These are phyloP conservation scores for Malassezia slooffiae DNA, from an alignment of 1,284 basidiomycete species.

Conservation along the genomic window DNA sequence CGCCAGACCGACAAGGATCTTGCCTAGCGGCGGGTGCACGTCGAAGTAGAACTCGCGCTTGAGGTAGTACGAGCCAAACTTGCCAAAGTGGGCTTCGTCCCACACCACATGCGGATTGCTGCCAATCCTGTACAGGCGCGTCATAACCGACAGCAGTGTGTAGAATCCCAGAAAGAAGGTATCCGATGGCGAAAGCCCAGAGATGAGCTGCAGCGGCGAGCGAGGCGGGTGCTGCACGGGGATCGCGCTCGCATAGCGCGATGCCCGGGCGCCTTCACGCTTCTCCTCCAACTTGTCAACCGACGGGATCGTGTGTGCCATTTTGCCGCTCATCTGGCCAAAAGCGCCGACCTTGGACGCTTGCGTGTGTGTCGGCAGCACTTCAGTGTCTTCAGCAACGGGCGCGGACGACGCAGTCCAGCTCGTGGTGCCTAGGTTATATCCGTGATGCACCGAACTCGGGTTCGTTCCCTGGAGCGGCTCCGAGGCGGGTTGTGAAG, in stretches of 20 bases:
- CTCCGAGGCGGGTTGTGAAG: too few relatives aligned
- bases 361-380: too few relatives aligned
- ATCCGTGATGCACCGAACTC: too few relatives aligned
- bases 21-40: slow-evolving; percentile 84
- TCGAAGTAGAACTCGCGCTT: slow-evolving; percentile 55
- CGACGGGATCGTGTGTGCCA: not conserved
- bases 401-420: too few relatives aligned
- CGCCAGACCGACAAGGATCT: slow-evolving; percentile 92
- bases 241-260: slow-evolving; percentile 33
- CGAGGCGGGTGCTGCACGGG: slow-evolving; percentile 30
- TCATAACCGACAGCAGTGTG: slow-evolving; percentile 84
- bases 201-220: slow-evolving; percentile 19
- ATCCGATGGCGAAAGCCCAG: slow-evolving; percentile 22
- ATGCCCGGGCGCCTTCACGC: not conserved
- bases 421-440: too few relatives aligned
- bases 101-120: slow-evolving; percentile 76
- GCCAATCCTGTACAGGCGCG: slow-evolving; percentile 89
- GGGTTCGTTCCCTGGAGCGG: too few relatives aligned
- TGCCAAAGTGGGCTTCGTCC: slow-evolving; percentile 61
- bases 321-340: too few relatives aligned
- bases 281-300: slow-evolving; percentile 4
- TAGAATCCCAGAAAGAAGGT: slow-evolving; percentile 56
- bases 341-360: too few relatives aligned
- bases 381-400: too few relatives aligned
- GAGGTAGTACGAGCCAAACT: slow-evolving; percentile 70